Evolutionary conservation across 2,329 filamentous ascomycete genomes (phyloP), one percentile per base, ranked within the genome.

Genomic region (Aspergillus floridensis): DNA sequence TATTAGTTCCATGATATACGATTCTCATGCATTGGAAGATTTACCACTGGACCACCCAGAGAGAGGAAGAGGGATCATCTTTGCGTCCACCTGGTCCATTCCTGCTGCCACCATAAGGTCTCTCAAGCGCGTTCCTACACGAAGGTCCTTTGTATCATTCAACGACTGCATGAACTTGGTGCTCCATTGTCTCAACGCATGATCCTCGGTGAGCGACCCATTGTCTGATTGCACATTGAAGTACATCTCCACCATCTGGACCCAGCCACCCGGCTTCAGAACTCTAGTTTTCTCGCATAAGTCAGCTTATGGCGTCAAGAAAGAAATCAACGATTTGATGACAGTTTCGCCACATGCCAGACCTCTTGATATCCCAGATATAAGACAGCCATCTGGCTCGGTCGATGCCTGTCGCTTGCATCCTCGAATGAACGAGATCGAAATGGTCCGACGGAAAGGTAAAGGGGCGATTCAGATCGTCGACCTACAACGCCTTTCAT

Each of bases 231-330:
- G 93, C 26, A 91, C 87, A 64, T 92, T 91, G 73, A 88, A 88
- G 70, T 96, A 92, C 67, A 93, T 84, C 71, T 96, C 93, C n/a
- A 91, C 85, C 83, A 96, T 88, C 70, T 96, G 92, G 60, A 90
- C 84, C 91, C 92, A 96, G 1, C 93, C 92, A 2, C 88, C 89
- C 5, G 87, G 88, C 53, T 86, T 88, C 63, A 93, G 78, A 2
- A 74, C 72, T 63, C 73, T 76, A 56, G 55, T 51, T 22, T 47
- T 54, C 7, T 35, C 16, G 19, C 44, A 56, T 32, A 50, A 24
- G 59, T 62, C 54, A 63, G 59, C 51, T 46, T 48, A 47, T 32
- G 26, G 26, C 47, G 7, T 35, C 35, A 19, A 5, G 22, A 26
- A 19, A 5, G 21, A 26, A 7, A 48, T 49, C n/a, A 44, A 49